These are phyloP conservation scores for Acidiella bohemica DNA, from an alignment of 495 filamentous ascomycete genomes.

Conservation along the genomic window DNA sequence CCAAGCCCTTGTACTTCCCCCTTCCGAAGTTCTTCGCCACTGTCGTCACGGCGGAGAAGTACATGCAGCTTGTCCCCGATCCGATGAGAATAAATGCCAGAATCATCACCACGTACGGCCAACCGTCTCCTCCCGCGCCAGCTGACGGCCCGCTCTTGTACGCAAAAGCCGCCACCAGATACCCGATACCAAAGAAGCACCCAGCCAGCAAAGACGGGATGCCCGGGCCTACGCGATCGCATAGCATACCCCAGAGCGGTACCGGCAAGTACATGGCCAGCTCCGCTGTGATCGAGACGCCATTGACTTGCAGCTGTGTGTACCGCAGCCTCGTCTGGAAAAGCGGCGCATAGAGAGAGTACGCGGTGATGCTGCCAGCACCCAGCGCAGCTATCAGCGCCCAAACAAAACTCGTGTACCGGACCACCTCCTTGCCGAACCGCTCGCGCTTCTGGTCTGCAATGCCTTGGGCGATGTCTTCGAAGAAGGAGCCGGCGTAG, in stretches of 20 bases:
- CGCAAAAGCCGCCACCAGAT: constrained; percentile 66
- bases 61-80: constrained; percentile 72
- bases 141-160: constrained; percentile 51
- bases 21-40: constrained; percentile 95
- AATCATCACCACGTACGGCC: constrained; percentile 73
- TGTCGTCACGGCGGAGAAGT: constrained; percentile 73
- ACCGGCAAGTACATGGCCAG: constrained; percentile 81
- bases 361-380: constrained; percentile 73
- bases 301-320: constrained; percentile 80
- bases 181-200: constrained; percentile 62
- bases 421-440: constrained; percentile 37
- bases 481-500: constrained; percentile 46
- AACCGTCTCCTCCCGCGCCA: constrained; percentile 39
- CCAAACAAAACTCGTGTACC: constrained; percentile 45
- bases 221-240: constrained; percentile 72
- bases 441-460: constrained; percentile 42
- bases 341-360: constrained; percentile 79
- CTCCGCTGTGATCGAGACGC: constrained; percentile 68
- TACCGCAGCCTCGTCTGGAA: constrained; percentile 76
- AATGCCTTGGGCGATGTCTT: constrained; percentile 47
- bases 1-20: constrained; percentile 74
- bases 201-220: constrained; percentile 59
- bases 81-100: constrained; percentile 70
- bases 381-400: constrained; percentile 55
- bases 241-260: constrained; percentile 76